phyloP scores from a whole-genome alignment of 1,139 yeast species.

The Meyerozyma athensensis region DNA sequence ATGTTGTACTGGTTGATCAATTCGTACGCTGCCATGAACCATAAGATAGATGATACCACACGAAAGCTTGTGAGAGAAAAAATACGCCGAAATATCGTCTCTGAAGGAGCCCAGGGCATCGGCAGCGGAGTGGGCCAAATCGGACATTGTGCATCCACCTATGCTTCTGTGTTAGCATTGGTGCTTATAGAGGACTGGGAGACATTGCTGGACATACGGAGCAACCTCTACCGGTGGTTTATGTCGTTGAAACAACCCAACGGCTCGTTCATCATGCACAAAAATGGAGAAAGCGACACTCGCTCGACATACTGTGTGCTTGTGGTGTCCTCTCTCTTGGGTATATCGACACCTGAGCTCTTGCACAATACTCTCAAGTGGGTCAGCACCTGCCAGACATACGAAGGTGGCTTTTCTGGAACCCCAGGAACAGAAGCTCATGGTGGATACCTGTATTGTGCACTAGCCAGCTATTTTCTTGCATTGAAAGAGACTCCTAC shows the following conservation, averaged over 20 bases:
- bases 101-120: conserved; percentile 58
- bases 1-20: conserved; percentile 79
- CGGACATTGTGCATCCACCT: conserved; percentile 83
- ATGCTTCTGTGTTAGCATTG: conserved; percentile 69
- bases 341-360: conserved; percentile 62
- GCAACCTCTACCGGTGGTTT: conserved; percentile 58
- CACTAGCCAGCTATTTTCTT: conserved; percentile 65
- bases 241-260: conserved; percentile 55
- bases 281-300: conserved; percentile 80
- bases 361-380: conserved; percentile 50
- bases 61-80: conserved; percentile 18
- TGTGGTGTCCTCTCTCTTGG: conserved; percentile 64
- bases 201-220: conserved; percentile 21
- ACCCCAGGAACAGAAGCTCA: conserved; percentile 85
- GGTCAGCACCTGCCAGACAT: conserved; percentile 75
- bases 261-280: conserved; percentile 75
- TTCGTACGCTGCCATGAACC: conserved; percentile 22
- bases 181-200: conserved; percentile 47
- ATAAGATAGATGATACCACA: conserved; percentile 5
- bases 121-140: conserved; percentile 81
- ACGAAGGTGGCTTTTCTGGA: conserved; percentile 94
- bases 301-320: conserved; percentile 86
- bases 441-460: conserved; percentile 95
- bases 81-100: conserved; percentile 23
- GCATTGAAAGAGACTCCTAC: conserved; percentile 27